These are phyloP conservation scores for Pelargonium nanum DNA, from an alignment of 345 rosid genomes.

Conservation along the genomic window DNA sequence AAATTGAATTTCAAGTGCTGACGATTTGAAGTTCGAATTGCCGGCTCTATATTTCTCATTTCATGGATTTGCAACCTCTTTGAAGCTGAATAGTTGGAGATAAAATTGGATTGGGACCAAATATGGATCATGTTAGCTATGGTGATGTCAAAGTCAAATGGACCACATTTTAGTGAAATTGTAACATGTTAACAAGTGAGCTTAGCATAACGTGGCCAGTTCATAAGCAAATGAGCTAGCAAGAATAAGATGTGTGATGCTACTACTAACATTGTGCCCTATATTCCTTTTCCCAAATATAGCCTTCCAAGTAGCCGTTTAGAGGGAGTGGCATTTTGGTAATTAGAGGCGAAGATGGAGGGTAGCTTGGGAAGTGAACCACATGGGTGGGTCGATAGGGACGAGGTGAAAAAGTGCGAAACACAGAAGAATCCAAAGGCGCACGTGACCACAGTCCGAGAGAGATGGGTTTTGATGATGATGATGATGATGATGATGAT, in stretches of 20 bases:
- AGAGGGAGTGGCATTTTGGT: constrained; percentile 12
- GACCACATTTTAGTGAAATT: no score
- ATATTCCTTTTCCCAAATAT: background rate
- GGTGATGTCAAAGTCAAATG: no score
- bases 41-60: no score
- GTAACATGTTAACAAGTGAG: no score
- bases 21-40: no score
- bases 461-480: background rate
- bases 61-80: no score
- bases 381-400: constrained; percentile 14
- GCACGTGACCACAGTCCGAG: constrained; percentile 45
- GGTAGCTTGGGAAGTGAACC: constrained; percentile 3
- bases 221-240: background rate
- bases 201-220: background rate
- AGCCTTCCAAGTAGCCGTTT: background rate
- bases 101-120: no score
- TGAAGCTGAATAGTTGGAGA: no score
- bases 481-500: background rate
- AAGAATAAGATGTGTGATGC: background rate
- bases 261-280: background rate
- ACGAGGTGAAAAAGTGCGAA: constrained; percentile 2
- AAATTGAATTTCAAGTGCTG: no score
- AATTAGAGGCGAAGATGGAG: constrained; percentile 7
- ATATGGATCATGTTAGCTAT: no score
- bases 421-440: constrained; percentile 25